Conservation (phyloP, 1,139 yeast genomes). For the Suhomyces maxii region DNA sequence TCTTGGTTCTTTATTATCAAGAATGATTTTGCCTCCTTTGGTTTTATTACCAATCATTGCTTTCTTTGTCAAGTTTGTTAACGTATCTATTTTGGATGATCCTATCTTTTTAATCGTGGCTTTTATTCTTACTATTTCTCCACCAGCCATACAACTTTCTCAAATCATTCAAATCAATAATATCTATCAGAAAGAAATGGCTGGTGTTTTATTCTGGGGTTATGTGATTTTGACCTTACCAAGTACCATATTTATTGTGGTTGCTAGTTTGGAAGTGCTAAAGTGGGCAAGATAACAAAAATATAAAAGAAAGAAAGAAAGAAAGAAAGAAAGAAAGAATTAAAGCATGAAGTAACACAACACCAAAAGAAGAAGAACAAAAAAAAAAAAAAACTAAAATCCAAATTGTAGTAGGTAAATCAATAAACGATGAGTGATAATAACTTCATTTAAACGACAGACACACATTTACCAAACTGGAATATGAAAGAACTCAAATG, state of each 20-base stretch:
- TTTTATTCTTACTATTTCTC: slow-evolving; percentile 72
- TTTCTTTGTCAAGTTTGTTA: slow-evolving; percentile 60
- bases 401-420: too few species aligned
- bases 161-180: slow-evolving; percentile 80
- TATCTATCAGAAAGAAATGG: slow-evolving; percentile 79
- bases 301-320: too few species aligned
- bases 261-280: slow-evolving; percentile 64
- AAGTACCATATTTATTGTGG: slow-evolving; percentile 72
- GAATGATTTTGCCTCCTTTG: slow-evolving; percentile 77
- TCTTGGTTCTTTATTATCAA: slow-evolving; percentile 64
- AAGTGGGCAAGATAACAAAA: slow-evolving; percentile 39
- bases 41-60: slow-evolving; percentile 69
- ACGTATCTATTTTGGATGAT: slow-evolving; percentile 73
- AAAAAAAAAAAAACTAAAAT: too few species aligned
- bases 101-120: slow-evolving; percentile 80
- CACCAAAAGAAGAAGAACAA: too few species aligned
- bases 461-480: too few species aligned
- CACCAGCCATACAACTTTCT: slow-evolving; percentile 83
- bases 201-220: slow-evolving; percentile 86
- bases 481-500: too few species aligned
- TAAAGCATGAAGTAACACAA: too few species aligned
- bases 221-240: slow-evolving; percentile 77
- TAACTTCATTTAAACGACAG: too few species aligned
- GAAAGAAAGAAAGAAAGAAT: too few species aligned
- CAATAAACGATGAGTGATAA: too few species aligned